A percentile compares a stretch with the other conserved stretches of the same genome.
Conservation (phyloP, 139 green algal genomes). For the Coccomyxa sp. region DNA sequence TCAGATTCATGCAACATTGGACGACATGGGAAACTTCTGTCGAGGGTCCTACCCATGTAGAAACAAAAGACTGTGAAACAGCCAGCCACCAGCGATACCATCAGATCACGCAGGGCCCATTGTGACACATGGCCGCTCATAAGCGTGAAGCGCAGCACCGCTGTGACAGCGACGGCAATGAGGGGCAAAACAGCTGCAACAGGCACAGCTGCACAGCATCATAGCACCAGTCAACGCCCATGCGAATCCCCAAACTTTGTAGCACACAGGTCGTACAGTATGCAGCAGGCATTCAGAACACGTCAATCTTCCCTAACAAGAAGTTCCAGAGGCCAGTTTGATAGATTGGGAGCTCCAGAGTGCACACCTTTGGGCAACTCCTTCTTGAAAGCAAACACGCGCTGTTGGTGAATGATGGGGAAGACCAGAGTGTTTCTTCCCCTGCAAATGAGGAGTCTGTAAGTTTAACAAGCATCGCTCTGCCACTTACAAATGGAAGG, state of each 20-base stretch:
- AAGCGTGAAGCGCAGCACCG: background rate
- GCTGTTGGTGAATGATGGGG: conserved; percentile 8
- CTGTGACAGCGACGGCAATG: background rate
- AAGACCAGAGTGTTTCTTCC: background rate
- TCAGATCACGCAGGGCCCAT: too few relatives aligned
- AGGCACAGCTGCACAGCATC: background rate
- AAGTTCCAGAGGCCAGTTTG: too few relatives aligned
- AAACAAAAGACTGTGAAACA: too few relatives aligned
- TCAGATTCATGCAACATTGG: too few relatives aligned
- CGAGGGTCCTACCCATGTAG: too few relatives aligned
- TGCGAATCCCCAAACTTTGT: too few relatives aligned
- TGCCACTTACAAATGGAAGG: background rate
- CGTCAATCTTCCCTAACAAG: too few relatives aligned
- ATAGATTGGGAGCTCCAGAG: too few relatives aligned
- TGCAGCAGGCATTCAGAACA: too few relatives aligned
- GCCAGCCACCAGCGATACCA: too few relatives aligned
- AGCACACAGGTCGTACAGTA: too few relatives aligned
- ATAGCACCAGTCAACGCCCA: background rate
- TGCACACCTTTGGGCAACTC: background rate
- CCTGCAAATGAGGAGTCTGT: background rate
- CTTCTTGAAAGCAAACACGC: conserved; percentile 4
- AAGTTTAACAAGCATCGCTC: background rate
- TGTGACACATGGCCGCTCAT: background rate
- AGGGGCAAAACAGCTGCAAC: background rate
- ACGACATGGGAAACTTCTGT: too few relatives aligned